Evolutionary conservation across 208 protist genomes (phyloP).

Genomic region (Leishmania turanica): DNA sequence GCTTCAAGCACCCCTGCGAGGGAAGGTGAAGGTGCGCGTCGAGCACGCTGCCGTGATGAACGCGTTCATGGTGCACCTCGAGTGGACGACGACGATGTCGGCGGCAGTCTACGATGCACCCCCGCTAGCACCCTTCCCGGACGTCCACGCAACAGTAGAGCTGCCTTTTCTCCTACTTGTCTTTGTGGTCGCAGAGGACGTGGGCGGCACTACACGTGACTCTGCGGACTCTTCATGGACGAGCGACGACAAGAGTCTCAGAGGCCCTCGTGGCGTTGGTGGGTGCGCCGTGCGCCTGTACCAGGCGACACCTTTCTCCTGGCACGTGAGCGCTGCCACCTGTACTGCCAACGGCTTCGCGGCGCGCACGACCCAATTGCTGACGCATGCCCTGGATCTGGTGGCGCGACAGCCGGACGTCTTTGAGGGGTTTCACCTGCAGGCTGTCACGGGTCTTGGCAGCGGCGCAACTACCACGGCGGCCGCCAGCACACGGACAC

Average conservation of each 20-base stretch:
- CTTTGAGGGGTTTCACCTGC: slow-evolving; percentile 15
- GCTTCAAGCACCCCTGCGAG: slow-evolving; percentile 5
- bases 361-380: slow-evolving; percentile 2
- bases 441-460: neutral
- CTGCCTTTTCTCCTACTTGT: slow-evolving; percentile 29
- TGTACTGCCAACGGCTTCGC: slow-evolving; percentile 5
- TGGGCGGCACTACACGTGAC: neutral
- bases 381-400: slow-evolving; percentile 27
- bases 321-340: neutral
- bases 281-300: slow-evolving; percentile 9
- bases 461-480: neutral
- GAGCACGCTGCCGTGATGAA: slow-evolving; percentile 19
- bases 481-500: neutral
- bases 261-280: neutral
- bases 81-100: slow-evolving; percentile 13
- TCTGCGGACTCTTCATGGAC: neutral
- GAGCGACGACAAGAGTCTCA: neutral
- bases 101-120: neutral
- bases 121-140: neutral
- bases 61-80: slow-evolving; percentile 20
- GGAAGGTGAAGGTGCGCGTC: slow-evolving; percentile 20
- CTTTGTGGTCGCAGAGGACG: slow-evolving; percentile 12
- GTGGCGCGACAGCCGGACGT: slow-evolving; percentile 16
- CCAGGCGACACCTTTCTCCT: slow-evolving; percentile 30
- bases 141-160: slow-evolving; percentile 5